These are phyloP conservation scores for Lathyrus oleraceus DNA, from an alignment of 306 rosid genomes.

Conservation along the genomic window DNA sequence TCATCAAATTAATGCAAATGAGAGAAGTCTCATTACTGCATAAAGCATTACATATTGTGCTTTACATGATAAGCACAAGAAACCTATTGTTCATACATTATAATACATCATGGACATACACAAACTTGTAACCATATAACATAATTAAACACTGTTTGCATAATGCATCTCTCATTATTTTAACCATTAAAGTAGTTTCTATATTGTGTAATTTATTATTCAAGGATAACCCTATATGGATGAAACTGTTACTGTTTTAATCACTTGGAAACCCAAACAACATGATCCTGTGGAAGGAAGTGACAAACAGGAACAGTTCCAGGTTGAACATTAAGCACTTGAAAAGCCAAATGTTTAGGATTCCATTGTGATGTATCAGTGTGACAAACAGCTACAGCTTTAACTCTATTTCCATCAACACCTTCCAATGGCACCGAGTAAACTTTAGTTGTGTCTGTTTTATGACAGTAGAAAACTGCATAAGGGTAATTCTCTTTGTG, in stretches of 20 bases:
- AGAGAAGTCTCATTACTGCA: not conserved
- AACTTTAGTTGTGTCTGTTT: conserved; percentile 42
- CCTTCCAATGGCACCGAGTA: conserved; percentile 59
- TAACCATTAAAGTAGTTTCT: not conserved
- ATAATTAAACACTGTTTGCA: not conserved
- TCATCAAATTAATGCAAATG: not conserved
- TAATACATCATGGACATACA: not conserved
- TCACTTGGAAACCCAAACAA: conserved; percentile 63
- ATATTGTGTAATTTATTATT: not conserved
- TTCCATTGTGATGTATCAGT: conserved; percentile 81
- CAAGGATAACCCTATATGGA: not conserved
- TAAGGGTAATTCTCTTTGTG: conserved; percentile 66
- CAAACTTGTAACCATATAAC: not conserved
- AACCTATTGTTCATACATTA: not conserved
- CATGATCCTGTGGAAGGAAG: conserved; percentile 81
- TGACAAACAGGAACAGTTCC: conserved; percentile 86
- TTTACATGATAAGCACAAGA: not conserved
- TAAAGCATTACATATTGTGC: too few species aligned
- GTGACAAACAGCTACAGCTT: conserved; percentile 76
- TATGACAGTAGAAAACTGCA: conserved; percentile 85
- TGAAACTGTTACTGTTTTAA: conserved; percentile 16
- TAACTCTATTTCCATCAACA: conserved; percentile 59
- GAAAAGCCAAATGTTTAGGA: conserved; percentile 86
- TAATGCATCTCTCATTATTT: not conserved
- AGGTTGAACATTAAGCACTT: conserved; percentile 70